Evolutionary conservation across 352 stramenopile species (phyloP).

Genomic region (Phytophthora fragariaefolia): DNA sequence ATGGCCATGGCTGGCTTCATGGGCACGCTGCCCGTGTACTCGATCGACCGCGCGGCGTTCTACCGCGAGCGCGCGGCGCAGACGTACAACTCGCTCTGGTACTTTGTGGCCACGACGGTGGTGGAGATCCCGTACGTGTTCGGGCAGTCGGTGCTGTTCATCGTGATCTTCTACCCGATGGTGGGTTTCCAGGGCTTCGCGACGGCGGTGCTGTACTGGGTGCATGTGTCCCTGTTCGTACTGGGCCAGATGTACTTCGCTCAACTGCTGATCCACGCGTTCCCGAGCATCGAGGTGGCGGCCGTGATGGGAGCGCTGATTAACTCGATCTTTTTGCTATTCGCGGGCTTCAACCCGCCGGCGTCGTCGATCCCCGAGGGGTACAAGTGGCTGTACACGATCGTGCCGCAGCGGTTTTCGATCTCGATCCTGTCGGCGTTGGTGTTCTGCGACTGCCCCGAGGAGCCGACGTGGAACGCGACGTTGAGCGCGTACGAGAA

Average conservation of each 20-base stretch:
- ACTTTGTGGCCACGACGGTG: conserved; percentile 21
- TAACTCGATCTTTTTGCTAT: conserved; percentile 21
- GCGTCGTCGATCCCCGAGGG: conserved; percentile 7
- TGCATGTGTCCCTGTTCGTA: conserved; percentile 17
- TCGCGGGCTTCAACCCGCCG: conserved; percentile 18
- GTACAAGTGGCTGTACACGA: conserved; percentile 11
- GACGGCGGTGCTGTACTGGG: conserved; percentile 19
- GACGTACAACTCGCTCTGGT: conserved; percentile 30
- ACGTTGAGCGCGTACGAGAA: too few species aligned
- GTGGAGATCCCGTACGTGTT: conserved; percentile 23
- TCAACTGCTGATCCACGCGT: conserved; percentile 23
- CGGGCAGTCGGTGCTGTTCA: conserved; percentile 11
- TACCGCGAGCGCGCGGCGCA: conserved; percentile 21
- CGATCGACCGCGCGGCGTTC: conserved; percentile 16
- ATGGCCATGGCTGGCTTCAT: conserved; percentile 70
- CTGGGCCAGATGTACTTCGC: conserved; percentile 23
- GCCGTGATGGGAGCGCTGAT: conserved; percentile 17
- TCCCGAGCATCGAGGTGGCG: conserved; percentile 21
- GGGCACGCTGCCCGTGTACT: conserved; percentile 35
- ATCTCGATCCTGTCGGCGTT: conserved; percentile 10
- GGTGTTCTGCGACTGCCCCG: conserved; percentile 18
- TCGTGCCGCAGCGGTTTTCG: conserved; percentile 15
- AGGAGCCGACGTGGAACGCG: too few species aligned
- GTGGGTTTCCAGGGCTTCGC: conserved; percentile 19
- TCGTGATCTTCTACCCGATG: conserved; percentile 22